A percentile compares a stretch with the other conserved stretches of the same genome.
Evolutionary conservation across 2,329 filamentous ascomycete species (phyloP).

Genomic region (Lanzia echinophila): DNA sequence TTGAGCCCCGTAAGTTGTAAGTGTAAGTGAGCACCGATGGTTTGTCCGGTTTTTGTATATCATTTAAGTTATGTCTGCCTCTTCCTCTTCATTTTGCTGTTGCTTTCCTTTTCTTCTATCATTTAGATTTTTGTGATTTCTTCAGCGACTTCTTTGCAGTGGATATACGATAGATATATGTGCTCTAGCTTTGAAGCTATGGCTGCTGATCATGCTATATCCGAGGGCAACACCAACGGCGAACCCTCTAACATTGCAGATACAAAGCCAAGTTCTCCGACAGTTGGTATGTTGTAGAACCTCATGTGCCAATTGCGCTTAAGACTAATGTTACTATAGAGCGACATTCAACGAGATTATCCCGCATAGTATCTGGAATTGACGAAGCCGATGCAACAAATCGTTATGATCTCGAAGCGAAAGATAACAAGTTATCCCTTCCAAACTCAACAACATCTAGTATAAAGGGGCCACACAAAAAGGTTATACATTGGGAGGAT

Average conservation of each 20-base stretch:
- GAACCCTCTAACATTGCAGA: background rate
- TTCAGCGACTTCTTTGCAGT: background rate
- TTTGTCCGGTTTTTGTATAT: too few species aligned
- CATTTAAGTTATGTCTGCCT: too few species aligned
- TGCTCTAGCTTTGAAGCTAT: background rate
- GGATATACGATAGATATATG: background rate
- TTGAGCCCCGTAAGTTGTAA: too few species aligned
- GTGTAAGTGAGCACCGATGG: too few species aligned
- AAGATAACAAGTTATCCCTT: conserved; percentile 30
- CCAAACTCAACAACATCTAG: conserved; percentile 24
- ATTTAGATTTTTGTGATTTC: background rate
- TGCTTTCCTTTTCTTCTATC: background rate
- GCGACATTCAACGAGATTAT: conserved; percentile 13
- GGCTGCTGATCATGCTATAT: background rate
- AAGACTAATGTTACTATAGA: background rate
- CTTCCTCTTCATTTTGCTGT: too few species aligned
- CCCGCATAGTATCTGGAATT: conserved; percentile 23
- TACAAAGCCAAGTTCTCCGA: background rate
- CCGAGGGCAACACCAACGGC: background rate
- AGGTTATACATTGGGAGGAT: conserved; percentile 25
- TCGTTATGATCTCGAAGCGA: conserved; percentile 38
- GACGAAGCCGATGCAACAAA: conserved; percentile 38
- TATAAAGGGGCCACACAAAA: conserved; percentile 12
- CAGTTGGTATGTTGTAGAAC: background rate
- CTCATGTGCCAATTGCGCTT: too few species aligned